Base-by-base conservation (phyloP, 2,329 filamentous ascomycete genomes). In the Colletotrichum navitas region DNA sequence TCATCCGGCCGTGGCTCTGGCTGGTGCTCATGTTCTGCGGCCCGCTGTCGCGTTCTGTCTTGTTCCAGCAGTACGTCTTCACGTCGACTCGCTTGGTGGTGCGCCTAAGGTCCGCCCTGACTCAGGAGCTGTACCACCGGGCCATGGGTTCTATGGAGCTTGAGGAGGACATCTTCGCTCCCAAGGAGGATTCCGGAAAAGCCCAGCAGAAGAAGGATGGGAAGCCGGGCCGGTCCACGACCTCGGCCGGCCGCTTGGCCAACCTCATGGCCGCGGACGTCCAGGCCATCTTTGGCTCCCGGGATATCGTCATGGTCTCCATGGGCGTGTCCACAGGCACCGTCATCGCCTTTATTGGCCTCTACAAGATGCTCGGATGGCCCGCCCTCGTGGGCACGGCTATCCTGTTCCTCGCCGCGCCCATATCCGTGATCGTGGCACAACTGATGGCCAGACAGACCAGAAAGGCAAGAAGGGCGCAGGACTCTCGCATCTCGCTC, bases 211-310 rank as follows among this genome's bases (percentile, higher is more conserved):
- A 78, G 12, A 77, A 78, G 55, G 80, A 79, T 32, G 72, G 72
- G 3, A 74, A 79, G 51, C 41, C 59, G 1, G 45, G 58, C 5
- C 75, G 79, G 52, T 79, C 77, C 18, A 78, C 81, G 29, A 82
- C 85, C 1, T 86, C 87, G 4, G 83, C 86, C 10, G 86, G 87
- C 21, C 82, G 85, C 21, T 77, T 89, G 56, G 85, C 86, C 18
- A 90, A 88, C 67, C 81, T 90, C 64, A 89, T 90, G 86, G 85
- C 87, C 11, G 86, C 86, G 36, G 88, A 90, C 74, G 82, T 90
- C 12, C 87, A 90, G 66, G 85, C 87, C 36, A 83, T 90, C 41
- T 86, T 82, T 68, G 83, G 79, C 34, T 83, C 86, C 11, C 83
- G 87, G 47, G 88, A 90, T 73, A 79, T 88, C 12, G 79, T 89